Evolutionary conservation across 495 filamentous ascomycete genomes (phyloP), one percentile per base, ranked within the genome.

Genomic region (Neurospora terricola): DNA sequence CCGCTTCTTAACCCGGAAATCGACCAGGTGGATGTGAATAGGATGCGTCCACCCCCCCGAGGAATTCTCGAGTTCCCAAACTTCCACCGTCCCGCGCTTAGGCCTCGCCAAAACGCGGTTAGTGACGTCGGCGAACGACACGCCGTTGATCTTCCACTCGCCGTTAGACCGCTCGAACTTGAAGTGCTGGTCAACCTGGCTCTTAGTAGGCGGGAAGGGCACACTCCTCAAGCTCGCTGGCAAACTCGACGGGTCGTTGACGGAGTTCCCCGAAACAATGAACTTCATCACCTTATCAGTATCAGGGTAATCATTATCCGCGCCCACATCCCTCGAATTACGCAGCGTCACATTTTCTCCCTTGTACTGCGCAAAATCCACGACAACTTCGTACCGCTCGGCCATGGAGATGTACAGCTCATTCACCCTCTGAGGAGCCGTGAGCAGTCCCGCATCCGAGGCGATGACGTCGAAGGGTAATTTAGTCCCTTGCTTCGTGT

Each of bases 21-120:
- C 88, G 69, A 90, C 85, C 14, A 90, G 81, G 75, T 90, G 88
- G 48, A 90, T 82, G 77, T 90, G 88, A 45, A 90, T 82, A 6
- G 87, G 87, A 69, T 88, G 87, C 16, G 80, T 81, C 81, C 86
- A 87, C 34, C 80, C 82, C 37, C 84, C 83, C 12, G 71, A 34
- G 30, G 30, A 74, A 74, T 88, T 87, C 76, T 81, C 78, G 5
- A 89, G 79, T 73, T 85, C 81, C 87, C 86, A 89, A 18, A 85
- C 79, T 77, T 88, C 83, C 2, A 83, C 80, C 0, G 78, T 79
- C 14, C 87, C 87, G 12, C 83, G 81, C 43, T 78, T 78, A 0
- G 86, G 84, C 10, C 80, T 82, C 10, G 87, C 84, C 1, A 88
- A 80, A 37, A 88, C 81, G n/a, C 86, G 83, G 78, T 87, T 86